Percentiles rank a stretch among this genome's conserved stretches.
phyloP scores from a whole-genome alignment of 2,329 filamentous ascomycete species.

The Cercospora zeina region DNA sequence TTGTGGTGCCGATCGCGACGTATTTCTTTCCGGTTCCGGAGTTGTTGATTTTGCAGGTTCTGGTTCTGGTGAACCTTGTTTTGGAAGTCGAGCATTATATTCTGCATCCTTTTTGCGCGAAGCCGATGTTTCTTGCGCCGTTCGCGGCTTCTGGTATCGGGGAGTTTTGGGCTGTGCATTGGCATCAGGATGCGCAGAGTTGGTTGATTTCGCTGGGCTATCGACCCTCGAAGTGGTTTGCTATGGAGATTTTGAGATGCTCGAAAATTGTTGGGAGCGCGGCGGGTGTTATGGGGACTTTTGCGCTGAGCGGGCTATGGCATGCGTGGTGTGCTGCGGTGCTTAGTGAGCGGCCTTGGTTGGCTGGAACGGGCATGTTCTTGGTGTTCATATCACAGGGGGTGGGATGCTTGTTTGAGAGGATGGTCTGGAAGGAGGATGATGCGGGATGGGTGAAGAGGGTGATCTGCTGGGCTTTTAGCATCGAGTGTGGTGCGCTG shows the following conservation, averaged over 20 bases:
- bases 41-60: conserved; percentile 3
- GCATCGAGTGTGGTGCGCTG: conserved; percentile 14
- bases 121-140: conserved; percentile 6
- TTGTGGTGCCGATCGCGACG: not conserved
- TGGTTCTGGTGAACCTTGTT: conserved; percentile 8
- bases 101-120: conserved; percentile 7
- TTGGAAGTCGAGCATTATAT: conserved; percentile 9
- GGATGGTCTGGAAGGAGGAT: conserved; percentile 4
- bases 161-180: conserved; percentile 16
- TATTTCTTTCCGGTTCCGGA: conserved; percentile 15
- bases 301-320: conserved; percentile 20
- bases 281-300: conserved; percentile 11
- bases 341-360: conserved; percentile 8
- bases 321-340: conserved; percentile 18
- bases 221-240: conserved; percentile 2
- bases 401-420: conserved; percentile 18
- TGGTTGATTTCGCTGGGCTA: conserved; percentile 15
- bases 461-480: conserved; percentile 13
- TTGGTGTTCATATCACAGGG: conserved; percentile 18
- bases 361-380: conserved; percentile 4
- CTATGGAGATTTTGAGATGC: not conserved
- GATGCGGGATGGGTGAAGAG: conserved; percentile 10
- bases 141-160: conserved; percentile 12
- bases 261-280: not conserved
- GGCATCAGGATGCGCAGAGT: conserved; percentile 20